Evolutionary conservation across 148 eudicot genomes (phyloP).

Genomic region (Vaccinium darrowii): DNA sequence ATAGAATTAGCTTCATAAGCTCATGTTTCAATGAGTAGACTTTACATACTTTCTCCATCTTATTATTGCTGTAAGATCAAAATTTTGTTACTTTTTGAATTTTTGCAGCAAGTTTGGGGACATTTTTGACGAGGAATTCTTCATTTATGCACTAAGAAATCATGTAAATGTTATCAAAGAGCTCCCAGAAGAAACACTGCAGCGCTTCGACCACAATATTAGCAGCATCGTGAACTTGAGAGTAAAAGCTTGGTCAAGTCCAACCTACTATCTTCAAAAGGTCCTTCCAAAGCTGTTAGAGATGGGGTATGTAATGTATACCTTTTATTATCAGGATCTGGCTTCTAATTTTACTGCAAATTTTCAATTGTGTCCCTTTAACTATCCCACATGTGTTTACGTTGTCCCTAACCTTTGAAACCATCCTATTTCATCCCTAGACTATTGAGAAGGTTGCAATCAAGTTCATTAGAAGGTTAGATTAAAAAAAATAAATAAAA

Average conservation of each 20-base stretch:
- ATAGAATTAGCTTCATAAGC: neutral
- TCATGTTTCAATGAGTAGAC: neutral
- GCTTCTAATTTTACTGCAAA: slow-evolving; percentile 6
- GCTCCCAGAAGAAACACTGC: slow-evolving; percentile 77
- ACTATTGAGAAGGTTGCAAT: too few species aligned
- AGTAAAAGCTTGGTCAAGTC: slow-evolving; percentile 96
- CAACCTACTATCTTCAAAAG: slow-evolving; percentile 73
- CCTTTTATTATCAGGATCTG: slow-evolving; percentile 6
- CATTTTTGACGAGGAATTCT: slow-evolving; percentile 94
- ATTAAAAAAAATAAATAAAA: too few species aligned
- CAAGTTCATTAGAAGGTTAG: too few species aligned
- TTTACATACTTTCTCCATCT: slow-evolving; percentile 4
- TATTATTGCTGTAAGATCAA: slow-evolving; percentile 6
- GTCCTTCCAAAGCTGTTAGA: slow-evolving; percentile 80
- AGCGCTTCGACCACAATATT: slow-evolving; percentile 77
- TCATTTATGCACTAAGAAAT: slow-evolving; percentile 79
- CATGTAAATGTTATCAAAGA: slow-evolving; percentile 78
- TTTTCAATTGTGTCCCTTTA: too few species aligned
- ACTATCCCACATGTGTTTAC: too few species aligned
- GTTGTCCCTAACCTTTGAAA: too few species aligned
- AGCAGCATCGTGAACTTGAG: slow-evolving; percentile 93
- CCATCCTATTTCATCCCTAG: too few species aligned
- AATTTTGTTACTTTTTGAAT: slow-evolving; percentile 3
- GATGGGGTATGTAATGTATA: slow-evolving; percentile 55
- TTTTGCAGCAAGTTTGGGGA: slow-evolving; percentile 84